Evolutionary conservation across 805 yeast species (phyloP).

Genomic region (Candida silvicultrix): DNA sequence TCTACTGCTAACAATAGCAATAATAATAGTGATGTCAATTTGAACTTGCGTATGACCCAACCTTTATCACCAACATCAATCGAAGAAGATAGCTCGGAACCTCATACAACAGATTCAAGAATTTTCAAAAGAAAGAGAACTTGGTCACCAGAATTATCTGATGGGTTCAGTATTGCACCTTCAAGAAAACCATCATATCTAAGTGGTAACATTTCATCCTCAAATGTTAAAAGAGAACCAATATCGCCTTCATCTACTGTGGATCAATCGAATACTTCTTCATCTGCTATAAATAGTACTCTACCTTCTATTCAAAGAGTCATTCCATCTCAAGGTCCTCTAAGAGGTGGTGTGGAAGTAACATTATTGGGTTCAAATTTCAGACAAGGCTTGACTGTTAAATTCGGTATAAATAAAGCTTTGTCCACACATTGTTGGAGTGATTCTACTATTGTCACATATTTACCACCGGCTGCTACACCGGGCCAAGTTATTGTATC

Average conservation of each 20-base stretch:
- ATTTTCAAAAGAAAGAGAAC: slow-evolving; percentile 42
- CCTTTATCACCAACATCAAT: slow-evolving; percentile 58
- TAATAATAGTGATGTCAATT: neutral
- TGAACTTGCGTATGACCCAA: slow-evolving; percentile 7
- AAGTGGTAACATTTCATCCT: slow-evolving; percentile 21
- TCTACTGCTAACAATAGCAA: slow-evolving; percentile 9
- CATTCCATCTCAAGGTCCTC: slow-evolving; percentile 93
- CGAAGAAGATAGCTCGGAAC: slow-evolving; percentile 54
- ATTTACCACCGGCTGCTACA: slow-evolving; percentile 82
- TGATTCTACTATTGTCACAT: slow-evolving; percentile 87
- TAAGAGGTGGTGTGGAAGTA: slow-evolving; percentile 94
- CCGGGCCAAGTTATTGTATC: slow-evolving; percentile 92
- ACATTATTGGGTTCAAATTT: slow-evolving; percentile 86
- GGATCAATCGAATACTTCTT: slow-evolving; percentile 6
- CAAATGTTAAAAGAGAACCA: slow-evolving; percentile 27
- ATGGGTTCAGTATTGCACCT: slow-evolving; percentile 32
- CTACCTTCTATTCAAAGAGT: slow-evolving; percentile 57
- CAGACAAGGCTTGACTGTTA: slow-evolving; percentile 73
- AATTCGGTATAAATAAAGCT: slow-evolving; percentile 78
- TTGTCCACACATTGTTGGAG: slow-evolving; percentile 95
- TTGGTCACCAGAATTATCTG: slow-evolving; percentile 25
- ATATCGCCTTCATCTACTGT: slow-evolving; percentile 28
- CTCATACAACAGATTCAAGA: slow-evolving; percentile 34
- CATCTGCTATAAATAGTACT: slow-evolving; percentile 1
- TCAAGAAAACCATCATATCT: slow-evolving; percentile 30